phyloP scores from a whole-genome alignment of 1,284 basidiomycete genomes.

The Porogramme epimiltina region DNA sequence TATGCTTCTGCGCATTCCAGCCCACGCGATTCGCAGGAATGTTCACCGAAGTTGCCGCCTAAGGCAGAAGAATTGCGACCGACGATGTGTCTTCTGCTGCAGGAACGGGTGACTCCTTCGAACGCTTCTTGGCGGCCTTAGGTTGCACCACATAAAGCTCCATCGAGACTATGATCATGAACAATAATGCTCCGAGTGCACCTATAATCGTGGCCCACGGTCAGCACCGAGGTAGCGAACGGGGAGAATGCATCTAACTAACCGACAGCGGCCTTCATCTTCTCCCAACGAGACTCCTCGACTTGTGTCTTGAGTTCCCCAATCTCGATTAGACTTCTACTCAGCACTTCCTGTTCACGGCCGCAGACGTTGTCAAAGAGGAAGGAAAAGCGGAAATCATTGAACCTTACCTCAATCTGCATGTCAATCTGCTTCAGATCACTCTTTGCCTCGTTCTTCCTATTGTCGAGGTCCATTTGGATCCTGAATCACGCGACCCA shows the following conservation, averaged over 20 bases:
- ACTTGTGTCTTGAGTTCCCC: conserved; percentile 87
- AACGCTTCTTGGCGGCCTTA: conserved; percentile 35
- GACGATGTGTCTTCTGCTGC: conserved; percentile 17
- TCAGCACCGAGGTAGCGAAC: background rate
- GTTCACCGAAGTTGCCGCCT: no score
- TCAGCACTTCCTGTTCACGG: conserved; percentile 72
- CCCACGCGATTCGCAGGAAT: no score
- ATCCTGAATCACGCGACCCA: conserved; percentile 52
- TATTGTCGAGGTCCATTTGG: conserved; percentile 94
- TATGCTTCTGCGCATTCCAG: no score
- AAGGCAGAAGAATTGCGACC: background rate
- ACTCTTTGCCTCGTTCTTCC: conserved; percentile 91
- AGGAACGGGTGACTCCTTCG: conserved; percentile 30
- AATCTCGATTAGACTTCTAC: conserved; percentile 82
- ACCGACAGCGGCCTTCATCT: conserved; percentile 86
- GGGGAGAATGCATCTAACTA: conserved; percentile 35
- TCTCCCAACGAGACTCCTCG: conserved; percentile 91
- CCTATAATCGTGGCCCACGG: conserved; percentile 38
- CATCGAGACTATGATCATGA: conserved; percentile 68
- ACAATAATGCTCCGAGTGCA: conserved; percentile 62
- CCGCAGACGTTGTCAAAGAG: background rate
- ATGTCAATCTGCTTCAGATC: conserved; percentile 90
- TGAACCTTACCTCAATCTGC: conserved; percentile 73
- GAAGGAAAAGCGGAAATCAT: background rate
- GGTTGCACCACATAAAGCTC: conserved; percentile 48